phyloP scores from a whole-genome alignment of 352 stramenopile species.

The Thalassiosira livingstoniorum region DNA sequence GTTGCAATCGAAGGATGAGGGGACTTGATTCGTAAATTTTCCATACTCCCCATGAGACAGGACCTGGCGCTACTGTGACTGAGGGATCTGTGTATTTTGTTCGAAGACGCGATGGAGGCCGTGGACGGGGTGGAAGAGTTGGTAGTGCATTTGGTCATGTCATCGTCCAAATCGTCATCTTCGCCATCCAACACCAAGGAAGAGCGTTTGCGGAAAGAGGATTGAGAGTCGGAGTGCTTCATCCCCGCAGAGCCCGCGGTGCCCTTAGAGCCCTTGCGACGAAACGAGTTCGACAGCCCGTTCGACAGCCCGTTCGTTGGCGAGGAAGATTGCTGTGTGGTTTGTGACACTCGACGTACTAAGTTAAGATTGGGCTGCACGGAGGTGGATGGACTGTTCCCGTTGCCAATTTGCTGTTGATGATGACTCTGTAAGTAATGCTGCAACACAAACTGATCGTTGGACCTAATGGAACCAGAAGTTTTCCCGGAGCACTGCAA shows the following conservation, averaged over 20 bases:
- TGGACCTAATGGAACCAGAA: too few species aligned
- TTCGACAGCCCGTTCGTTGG: too few species aligned
- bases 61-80: conserved; percentile 11
- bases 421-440: too few species aligned
- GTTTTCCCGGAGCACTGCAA: too few species aligned
- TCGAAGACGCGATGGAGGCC: conserved; percentile 15
- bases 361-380: too few species aligned
- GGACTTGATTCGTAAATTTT: conserved; percentile 24
- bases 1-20: background rate
- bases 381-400: too few species aligned
- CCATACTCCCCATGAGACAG: conserved; percentile 12
- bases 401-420: too few species aligned
- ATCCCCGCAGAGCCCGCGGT: background rate
- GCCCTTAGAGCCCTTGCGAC: too few species aligned
- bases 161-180: conserved; percentile 2
- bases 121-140: conserved; percentile 6
- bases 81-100: conserved; percentile 31
- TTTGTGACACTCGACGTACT: too few species aligned
- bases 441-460: too few species aligned
- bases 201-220: background rate
- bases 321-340: too few species aligned
- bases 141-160: background rate
- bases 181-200: background rate
- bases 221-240: background rate
- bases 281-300: too few species aligned